Percentiles rank a stretch among this genome's conserved stretches.
These are phyloP conservation scores for Adansonia grandidieri DNA, from an alignment of 441 rosid genomes.

Conservation along the genomic window DNA sequence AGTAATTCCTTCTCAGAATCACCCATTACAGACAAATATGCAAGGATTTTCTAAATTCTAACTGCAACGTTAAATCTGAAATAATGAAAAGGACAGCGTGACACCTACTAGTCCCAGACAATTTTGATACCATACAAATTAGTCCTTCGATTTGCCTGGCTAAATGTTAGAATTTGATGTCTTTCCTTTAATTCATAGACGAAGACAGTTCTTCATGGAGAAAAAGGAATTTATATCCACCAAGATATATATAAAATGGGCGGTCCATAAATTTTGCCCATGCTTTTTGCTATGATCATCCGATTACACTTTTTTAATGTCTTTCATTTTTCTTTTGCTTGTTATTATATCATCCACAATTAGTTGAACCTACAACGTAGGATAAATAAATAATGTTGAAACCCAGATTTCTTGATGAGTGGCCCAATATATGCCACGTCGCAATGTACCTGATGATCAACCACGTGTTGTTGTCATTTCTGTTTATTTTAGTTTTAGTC, in stretches of 20 bases:
- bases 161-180: neutral
- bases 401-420: neutral
- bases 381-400: too few species aligned
- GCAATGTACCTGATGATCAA: neutral
- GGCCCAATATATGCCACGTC: conserved; percentile 4
- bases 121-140: neutral
- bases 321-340: neutral
- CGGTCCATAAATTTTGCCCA: neutral
- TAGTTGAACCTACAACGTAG: neutral
- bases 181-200: neutral
- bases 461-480: neutral
- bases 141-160: neutral
- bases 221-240: neutral
- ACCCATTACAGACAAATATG: too few species aligned
- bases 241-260: neutral
- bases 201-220: neutral
- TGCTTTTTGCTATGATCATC: neutral
- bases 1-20: too few species aligned
- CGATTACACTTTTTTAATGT: neutral
- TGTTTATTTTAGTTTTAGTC: neutral
- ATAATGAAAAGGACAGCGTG: neutral
- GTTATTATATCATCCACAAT: neutral
- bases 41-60: too few species aligned
- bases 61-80: too few species aligned
- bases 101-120: neutral